Evolutionary conservation across 768 basidiomycete species (phyloP).

Genomic region (Macrolepiota dolichaula): DNA sequence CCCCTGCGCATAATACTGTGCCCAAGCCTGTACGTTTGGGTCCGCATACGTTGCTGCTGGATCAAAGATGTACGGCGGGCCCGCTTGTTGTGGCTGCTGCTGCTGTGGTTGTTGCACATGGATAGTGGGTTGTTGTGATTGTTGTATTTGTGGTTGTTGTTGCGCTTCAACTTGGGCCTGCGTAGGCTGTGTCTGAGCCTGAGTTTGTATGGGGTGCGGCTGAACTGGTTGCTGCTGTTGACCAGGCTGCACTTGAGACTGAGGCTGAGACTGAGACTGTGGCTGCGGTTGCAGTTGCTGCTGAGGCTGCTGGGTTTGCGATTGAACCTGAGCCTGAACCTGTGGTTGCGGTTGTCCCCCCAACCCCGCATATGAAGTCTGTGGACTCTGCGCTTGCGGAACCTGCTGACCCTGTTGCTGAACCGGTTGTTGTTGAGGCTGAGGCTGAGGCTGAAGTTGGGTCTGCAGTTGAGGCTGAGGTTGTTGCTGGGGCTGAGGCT

Average conservation of each 20-base stretch:
- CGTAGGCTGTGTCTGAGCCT: slow-evolving; percentile 16
- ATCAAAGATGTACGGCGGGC: slow-evolving; percentile 58
- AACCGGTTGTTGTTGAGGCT: no score
- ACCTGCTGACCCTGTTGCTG: background rate
- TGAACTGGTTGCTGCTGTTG: no score
- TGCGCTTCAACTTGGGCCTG: slow-evolving; percentile 15
- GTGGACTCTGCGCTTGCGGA: background rate
- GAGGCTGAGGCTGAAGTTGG: no score
- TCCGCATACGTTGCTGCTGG: slow-evolving; percentile 69
- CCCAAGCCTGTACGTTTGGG: slow-evolving; percentile 84
- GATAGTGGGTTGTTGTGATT: slow-evolving; percentile 9
- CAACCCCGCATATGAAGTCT: background rate
- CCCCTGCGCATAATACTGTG: slow-evolving; percentile 79
- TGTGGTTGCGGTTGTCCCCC: slow-evolving; percentile 7
- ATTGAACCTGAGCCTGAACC: slow-evolving; percentile 3
- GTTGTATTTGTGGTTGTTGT: slow-evolving; percentile 17
- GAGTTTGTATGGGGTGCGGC: no score
- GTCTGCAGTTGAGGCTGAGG: no score
- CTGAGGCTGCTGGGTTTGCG: slow-evolving; percentile 13
- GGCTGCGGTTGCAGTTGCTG: slow-evolving; percentile 7
- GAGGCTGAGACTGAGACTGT: slow-evolving; percentile 3
- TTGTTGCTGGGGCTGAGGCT: slow-evolving; percentile 3
- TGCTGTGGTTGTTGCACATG: slow-evolving; percentile 18
- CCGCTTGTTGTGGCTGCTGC: slow-evolving; percentile 22
- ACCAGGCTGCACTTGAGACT: slow-evolving; percentile 13